These are phyloP conservation scores for Artemisia annua DNA, from an alignment of 129 eudicot genomes.

Conservation along the genomic window DNA sequence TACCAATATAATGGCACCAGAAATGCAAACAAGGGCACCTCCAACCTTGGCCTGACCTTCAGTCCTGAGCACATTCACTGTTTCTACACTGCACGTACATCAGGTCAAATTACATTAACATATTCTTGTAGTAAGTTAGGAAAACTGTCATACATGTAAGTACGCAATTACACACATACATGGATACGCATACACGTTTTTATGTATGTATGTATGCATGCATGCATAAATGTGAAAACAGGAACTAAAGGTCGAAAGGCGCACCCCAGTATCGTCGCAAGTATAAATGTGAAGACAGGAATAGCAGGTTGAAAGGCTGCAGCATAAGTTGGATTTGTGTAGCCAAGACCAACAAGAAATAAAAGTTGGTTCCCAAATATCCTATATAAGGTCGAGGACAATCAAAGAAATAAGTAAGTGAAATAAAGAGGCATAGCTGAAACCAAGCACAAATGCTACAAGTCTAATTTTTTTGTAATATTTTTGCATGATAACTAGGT, in stretches of 20 bases:
- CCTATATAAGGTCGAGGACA: constrained; percentile 42
- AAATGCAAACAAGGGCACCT: constrained; percentile 85
- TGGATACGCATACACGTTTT: neutral
- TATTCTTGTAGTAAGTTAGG: neutral
- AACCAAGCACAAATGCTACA: neutral
- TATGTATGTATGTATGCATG: neutral
- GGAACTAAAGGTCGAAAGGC: constrained; percentile 4
- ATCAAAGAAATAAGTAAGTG: constrained; percentile 4
- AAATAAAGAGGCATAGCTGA: constrained; percentile 1
- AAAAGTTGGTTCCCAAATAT: constrained; percentile 93
- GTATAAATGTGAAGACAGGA: constrained; percentile 86
- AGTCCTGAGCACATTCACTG: constrained; percentile 58
- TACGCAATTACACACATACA: neutral
- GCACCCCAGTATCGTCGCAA: constrained; percentile 84
- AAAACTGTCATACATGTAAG: neutral
- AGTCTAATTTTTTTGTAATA: neutral
- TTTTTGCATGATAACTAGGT: too few species aligned
- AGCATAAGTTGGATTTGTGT: constrained; percentile 96
- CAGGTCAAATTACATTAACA: constrained; percentile 18
- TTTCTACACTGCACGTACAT: constrained; percentile 76
- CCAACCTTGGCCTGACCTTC: constrained; percentile 93
- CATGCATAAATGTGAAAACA: neutral
- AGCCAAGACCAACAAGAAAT: constrained; percentile 95
- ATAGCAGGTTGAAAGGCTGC: constrained; percentile 95
- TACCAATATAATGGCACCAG: constrained; percentile 92